A percentile compares a stretch with the other conserved stretches of the same genome.
Conservation (phyloP, 345 rosid species). For the Excoecaria cochinchinensis region DNA sequence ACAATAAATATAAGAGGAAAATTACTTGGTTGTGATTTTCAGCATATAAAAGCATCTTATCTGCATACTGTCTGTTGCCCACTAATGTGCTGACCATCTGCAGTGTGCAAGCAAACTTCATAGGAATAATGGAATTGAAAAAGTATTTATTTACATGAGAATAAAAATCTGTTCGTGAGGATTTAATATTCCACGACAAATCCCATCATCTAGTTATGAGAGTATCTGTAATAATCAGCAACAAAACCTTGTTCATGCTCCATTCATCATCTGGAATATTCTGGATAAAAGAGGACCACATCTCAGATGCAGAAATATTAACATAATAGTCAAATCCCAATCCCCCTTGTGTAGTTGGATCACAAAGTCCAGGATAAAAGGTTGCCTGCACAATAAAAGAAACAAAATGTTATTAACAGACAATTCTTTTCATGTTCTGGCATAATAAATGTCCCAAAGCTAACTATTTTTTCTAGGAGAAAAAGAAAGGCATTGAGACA, state of each 20-base stretch:
- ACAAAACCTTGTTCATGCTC: conserved; percentile 91
- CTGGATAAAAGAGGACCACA: conserved; percentile 87
- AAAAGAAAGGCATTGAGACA: neutral
- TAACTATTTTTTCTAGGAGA: neutral
- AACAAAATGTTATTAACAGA: conserved; percentile 16
- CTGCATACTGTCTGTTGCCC: conserved; percentile 62
- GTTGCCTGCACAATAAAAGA: conserved; percentile 52
- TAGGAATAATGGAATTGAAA: neutral
- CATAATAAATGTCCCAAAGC: neutral
- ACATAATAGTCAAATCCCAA: conserved; percentile 90
- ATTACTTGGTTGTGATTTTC: conserved; percentile 90
- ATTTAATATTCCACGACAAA: conserved; percentile 11
- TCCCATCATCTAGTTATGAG: neutral
- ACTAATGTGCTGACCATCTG: conserved; percentile 77
- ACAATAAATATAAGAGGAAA: conserved; percentile 16
- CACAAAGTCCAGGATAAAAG: conserved; percentile 90
- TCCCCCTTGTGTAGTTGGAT: conserved; percentile 88
- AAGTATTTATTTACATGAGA: neutral
- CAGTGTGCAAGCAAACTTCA: conserved; percentile 13
- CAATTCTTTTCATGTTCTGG: neutral
- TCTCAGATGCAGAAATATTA: conserved; percentile 81
- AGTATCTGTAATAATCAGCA: neutral
- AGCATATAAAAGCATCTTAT: conserved; percentile 78
- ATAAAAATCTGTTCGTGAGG: neutral
- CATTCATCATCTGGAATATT: conserved; percentile 66